phyloP scores from a whole-genome alignment of 305 asterid species.

The Plantago coronopus region DNA sequence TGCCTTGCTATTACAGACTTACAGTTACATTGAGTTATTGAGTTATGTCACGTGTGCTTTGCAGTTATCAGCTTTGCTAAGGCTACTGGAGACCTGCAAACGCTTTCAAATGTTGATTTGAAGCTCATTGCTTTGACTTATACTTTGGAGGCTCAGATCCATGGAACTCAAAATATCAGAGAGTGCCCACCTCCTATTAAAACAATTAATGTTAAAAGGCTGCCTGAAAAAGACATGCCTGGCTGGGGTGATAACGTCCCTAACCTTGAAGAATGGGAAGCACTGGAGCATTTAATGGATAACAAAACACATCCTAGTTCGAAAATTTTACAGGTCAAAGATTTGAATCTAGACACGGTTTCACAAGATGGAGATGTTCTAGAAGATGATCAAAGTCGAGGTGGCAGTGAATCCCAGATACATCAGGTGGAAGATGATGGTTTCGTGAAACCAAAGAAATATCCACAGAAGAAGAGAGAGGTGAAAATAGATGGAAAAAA shows the following conservation, averaged over 20 bases:
- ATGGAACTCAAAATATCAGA: slow-evolving; percentile 81
- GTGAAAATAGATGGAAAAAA: slow-evolving; percentile 73
- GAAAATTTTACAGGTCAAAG: slow-evolving; percentile 70
- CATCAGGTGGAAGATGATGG: slow-evolving; percentile 39
- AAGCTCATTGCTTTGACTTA: slow-evolving; percentile 92
- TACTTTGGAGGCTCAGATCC: slow-evolving; percentile 73
- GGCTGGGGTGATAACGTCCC: slow-evolving; percentile 99
- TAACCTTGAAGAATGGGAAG: slow-evolving; percentile 94
- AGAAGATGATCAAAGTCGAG: slow-evolving; percentile 38
- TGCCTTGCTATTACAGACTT: background rate
- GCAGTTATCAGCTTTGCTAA: slow-evolving; percentile 83
- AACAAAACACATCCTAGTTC: slow-evolving; percentile 44
- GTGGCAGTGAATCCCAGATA: slow-evolving; percentile 40
- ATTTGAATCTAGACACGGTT: slow-evolving; percentile 45
- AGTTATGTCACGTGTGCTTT: slow-evolving; percentile 22
- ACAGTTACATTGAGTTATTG: no score
- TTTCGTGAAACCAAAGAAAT: slow-evolving; percentile 43
- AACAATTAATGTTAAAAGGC: slow-evolving; percentile 72
- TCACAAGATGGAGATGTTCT: slow-evolving; percentile 38
- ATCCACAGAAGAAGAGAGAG: slow-evolving; percentile 50
- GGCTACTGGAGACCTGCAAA: slow-evolving; percentile 95
- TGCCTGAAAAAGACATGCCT: slow-evolving; percentile 92
- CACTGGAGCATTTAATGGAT: slow-evolving; percentile 65
- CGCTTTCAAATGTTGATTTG: slow-evolving; percentile 96
- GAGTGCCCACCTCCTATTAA: slow-evolving; percentile 82